Evolutionary conservation across 2,329 filamentous ascomycete genomes (phyloP).

Genomic region (Pseudocercospora ulei): DNA sequence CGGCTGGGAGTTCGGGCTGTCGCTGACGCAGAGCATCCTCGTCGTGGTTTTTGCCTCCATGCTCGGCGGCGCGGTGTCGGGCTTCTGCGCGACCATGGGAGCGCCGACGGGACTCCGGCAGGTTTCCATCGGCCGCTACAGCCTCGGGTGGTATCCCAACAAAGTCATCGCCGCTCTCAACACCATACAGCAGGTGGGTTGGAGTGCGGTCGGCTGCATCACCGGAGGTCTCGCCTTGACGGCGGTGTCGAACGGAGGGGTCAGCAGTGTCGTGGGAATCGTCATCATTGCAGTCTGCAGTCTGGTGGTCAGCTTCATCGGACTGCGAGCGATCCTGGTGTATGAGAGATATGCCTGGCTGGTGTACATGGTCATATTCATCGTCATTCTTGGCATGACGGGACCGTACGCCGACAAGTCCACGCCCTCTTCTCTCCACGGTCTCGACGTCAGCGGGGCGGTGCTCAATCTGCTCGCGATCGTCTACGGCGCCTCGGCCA

Average conservation of each 20-base stretch:
- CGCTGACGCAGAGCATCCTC: slow-evolving; percentile 36
- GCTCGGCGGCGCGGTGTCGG: slow-evolving; percentile 29
- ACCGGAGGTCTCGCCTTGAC: slow-evolving; percentile 38
- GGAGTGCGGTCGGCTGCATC: slow-evolving; percentile 38
- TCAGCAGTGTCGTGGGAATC: slow-evolving; percentile 40
- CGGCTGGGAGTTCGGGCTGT: slow-evolving; percentile 43
- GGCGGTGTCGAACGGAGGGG: slow-evolving; percentile 38
- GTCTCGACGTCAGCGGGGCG: slow-evolving; percentile 25
- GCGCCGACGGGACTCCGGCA: slow-evolving; percentile 37
- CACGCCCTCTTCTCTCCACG: slow-evolving; percentile 28
- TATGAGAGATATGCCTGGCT: slow-evolving; percentile 46
- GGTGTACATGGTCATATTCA: slow-evolving; percentile 41
- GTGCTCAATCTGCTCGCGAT: slow-evolving; percentile 31
- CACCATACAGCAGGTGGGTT: slow-evolving; percentile 41
- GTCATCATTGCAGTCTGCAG: slow-evolving; percentile 38
- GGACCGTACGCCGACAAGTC: slow-evolving; percentile 39
- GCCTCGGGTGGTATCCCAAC: slow-evolving; percentile 46
- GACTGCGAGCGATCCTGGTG: slow-evolving; percentile 39
- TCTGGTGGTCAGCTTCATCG: slow-evolving; percentile 36
- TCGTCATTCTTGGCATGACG: slow-evolving; percentile 43
- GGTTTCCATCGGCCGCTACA: slow-evolving; percentile 40
- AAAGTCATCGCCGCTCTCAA: slow-evolving; percentile 43
- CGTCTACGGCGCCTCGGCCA: slow-evolving; percentile 36
- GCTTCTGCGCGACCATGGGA: slow-evolving; percentile 33
- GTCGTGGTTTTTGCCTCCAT: slow-evolving; percentile 31